A percentile compares a stretch with the other conserved stretches of the same genome.
Conservation (phyloP, 805 yeast genomes). For the Metschnikowia lunata region DNA sequence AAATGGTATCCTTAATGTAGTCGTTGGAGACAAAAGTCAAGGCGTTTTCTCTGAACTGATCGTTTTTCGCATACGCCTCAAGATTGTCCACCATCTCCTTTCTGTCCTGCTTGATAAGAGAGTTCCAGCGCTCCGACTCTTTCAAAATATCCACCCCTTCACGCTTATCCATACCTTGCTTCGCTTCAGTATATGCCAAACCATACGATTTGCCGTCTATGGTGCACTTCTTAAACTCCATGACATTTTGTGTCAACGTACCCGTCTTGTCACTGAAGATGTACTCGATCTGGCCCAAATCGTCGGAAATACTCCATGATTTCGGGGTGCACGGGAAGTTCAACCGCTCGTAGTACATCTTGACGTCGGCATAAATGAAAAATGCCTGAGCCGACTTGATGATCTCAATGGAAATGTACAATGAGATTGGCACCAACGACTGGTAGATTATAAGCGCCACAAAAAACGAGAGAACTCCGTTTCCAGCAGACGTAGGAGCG, state of each 20-base stretch:
- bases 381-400: conserved; percentile 79
- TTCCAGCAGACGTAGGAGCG: conserved; percentile 55
- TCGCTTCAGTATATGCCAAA: conserved; percentile 77
- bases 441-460: conserved; percentile 75
- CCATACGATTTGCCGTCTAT: conserved; percentile 72
- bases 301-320: conserved; percentile 83
- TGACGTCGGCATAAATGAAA: conserved; percentile 71
- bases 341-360: conserved; percentile 61
- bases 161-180: conserved; percentile 72
- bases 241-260: conserved; percentile 75
- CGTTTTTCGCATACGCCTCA: conserved; percentile 29
- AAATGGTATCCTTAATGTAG: conserved; percentile 49
- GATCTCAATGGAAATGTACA: conserved; percentile 77
- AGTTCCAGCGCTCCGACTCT: conserved; percentile 54
- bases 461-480: conserved; percentile 68
- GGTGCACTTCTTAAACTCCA: conserved; percentile 82
- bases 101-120: conserved; percentile 49
- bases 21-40: conserved; percentile 62
- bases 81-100: conserved; percentile 46
- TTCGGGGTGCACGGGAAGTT: conserved; percentile 84
- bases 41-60: conserved; percentile 41
- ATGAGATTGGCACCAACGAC: conserved; percentile 77
- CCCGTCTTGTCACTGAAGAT: conserved; percentile 84
- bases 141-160: conserved; percentile 71
- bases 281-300: conserved; percentile 80